phyloP scores from a whole-genome alignment of 2,329 filamentous ascomycete species.

The Bertia moriformis region DNA sequence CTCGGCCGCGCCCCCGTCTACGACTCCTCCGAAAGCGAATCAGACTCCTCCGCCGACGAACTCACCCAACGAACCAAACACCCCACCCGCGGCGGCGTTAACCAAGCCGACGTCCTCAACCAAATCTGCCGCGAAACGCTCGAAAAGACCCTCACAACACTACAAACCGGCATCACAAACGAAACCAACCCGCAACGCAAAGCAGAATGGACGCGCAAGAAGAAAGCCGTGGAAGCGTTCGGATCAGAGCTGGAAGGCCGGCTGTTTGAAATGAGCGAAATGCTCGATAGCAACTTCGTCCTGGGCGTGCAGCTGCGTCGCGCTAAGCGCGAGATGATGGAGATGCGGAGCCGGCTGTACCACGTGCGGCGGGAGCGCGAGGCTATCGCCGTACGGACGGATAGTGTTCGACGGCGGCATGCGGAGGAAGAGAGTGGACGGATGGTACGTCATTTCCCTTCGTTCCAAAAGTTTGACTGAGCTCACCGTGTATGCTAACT shows the following conservation, averaged over 20 bases:
- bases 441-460: slow-evolving; percentile 11
- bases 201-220: slow-evolving; percentile 23
- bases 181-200: slow-evolving; percentile 19
- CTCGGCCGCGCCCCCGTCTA: slow-evolving; percentile 3
- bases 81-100: slow-evolving; percentile 25
- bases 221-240: slow-evolving; percentile 29
- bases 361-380: slow-evolving; percentile 29
- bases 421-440: slow-evolving; percentile 18
- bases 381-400: slow-evolving; percentile 29
- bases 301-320: slow-evolving; percentile 26
- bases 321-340: slow-evolving; percentile 25
- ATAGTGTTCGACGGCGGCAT: slow-evolving; percentile 26
- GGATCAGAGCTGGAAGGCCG: slow-evolving; percentile 28
- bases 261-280: slow-evolving; percentile 32
- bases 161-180: slow-evolving; percentile 22
- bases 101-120: slow-evolving; percentile 32
- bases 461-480: neutral
- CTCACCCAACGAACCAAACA: slow-evolving; percentile 14
- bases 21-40: neutral
- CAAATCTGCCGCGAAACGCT: slow-evolving; percentile 32
- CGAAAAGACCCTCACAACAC: slow-evolving; percentile 23
- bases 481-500: too few species aligned
- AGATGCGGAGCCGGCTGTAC: slow-evolving; percentile 28
- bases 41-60: neutral
- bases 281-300: slow-evolving; percentile 30